phyloP scores from a whole-genome alignment of 2,329 filamentous ascomycete genomes.

The Exophiala aquamarina region DNA sequence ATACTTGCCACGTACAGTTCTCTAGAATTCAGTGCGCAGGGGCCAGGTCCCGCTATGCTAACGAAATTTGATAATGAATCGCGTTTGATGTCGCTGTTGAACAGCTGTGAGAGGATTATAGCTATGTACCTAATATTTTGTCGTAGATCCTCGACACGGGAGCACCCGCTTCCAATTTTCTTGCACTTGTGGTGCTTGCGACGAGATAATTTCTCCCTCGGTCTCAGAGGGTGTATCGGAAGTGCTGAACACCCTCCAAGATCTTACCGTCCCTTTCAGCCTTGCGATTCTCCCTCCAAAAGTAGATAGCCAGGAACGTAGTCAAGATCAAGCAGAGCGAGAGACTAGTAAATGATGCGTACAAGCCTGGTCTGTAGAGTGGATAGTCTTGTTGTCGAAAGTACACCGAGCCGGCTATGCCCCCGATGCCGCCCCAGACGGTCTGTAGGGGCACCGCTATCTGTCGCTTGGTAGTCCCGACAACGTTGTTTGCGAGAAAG shows the following conservation, averaged over 20 bases:
- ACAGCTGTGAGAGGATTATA: too few species aligned
- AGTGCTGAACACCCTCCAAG: conserved; percentile 47
- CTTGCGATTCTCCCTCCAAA: conserved; percentile 51
- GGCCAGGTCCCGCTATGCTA: too few species aligned
- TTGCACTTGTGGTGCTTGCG: too few species aligned
- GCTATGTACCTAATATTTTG: too few species aligned
- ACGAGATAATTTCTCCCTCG: too few species aligned
- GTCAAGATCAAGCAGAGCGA: conserved; percentile 54
- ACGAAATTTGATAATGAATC: too few species aligned
- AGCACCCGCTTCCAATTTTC: too few species aligned
- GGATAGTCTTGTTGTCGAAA: conserved; percentile 54
- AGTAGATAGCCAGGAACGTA: conserved; percentile 50
- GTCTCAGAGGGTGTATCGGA: conserved; percentile 37
- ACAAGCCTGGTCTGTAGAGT: conserved; percentile 33
- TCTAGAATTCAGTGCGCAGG: too few species aligned
- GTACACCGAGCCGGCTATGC: conserved; percentile 71
- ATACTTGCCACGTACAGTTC: too few species aligned
- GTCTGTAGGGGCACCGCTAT: conserved; percentile 3
- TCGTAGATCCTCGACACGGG: too few species aligned
- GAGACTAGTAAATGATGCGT: conserved; percentile 40
- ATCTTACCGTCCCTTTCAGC: conserved; percentile 48
- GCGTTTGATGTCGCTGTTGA: too few species aligned
- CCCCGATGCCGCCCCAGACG: conserved; percentile 61
- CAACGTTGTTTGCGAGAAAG: conserved; percentile 6
- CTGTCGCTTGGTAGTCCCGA: conserved; percentile 5